Evolutionary conservation across 495 filamentous ascomycete genomes (phyloP).

Genomic region (Podospora bellae-mahoneyi): DNA sequence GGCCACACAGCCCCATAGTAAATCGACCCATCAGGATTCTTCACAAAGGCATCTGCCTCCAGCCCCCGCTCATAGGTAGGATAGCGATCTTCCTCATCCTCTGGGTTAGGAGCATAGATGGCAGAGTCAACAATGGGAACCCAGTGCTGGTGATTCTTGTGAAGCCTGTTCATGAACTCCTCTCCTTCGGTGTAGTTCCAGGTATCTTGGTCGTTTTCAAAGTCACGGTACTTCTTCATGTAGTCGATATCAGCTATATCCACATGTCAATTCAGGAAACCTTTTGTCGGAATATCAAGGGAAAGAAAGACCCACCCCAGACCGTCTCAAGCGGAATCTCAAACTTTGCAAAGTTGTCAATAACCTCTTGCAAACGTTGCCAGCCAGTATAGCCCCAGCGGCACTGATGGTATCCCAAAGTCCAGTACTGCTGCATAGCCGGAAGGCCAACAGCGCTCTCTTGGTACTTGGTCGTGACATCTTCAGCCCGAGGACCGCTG

Average conservation of each 20-base stretch:
- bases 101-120: conserved; percentile 72
- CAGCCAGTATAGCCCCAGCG: conserved; percentile 78
- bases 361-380: conserved; percentile 68
- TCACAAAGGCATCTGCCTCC: conserved; percentile 62
- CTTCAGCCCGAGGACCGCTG: conserved; percentile 65
- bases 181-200: conserved; percentile 63
- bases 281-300: neutral
- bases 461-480: conserved; percentile 70
- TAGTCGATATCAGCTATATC: conserved; percentile 67
- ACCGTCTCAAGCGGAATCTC: conserved; percentile 79
- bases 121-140: conserved; percentile 84
- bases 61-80: conserved; percentile 65
- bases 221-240: conserved; percentile 65
- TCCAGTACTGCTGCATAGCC: conserved; percentile 87
- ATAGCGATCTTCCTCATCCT: conserved; percentile 69
- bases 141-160: conserved; percentile 66
- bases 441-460: conserved; percentile 65
- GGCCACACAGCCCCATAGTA: conserved; percentile 85
- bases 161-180: conserved; percentile 62
- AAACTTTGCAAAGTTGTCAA: conserved; percentile 68
- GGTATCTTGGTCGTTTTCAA: conserved; percentile 67
- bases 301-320: conserved; percentile 45
- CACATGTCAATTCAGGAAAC: neutral
- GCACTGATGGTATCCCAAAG: conserved; percentile 82
- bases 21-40: conserved; percentile 62